A percentile compares a stretch with the other conserved stretches of the same genome.
These are phyloP conservation scores for Centrapalus pauciflorus DNA, from an alignment of 129 eudicot species.

Conservation along the genomic window DNA sequence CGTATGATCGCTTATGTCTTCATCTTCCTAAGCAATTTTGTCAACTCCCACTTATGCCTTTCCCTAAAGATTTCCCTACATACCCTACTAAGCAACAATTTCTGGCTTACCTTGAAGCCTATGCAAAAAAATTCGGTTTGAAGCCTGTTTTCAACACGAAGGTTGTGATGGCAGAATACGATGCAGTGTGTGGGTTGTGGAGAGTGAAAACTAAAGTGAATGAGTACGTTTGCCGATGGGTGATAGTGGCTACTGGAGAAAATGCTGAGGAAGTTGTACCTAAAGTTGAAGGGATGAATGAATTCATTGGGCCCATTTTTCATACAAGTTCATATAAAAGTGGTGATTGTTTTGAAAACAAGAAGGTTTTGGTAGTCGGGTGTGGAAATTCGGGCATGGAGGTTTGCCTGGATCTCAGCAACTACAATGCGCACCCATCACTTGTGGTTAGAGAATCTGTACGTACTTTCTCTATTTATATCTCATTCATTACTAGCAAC, in stretches of 20 bases:
- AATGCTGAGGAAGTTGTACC: slow-evolving; percentile 71
- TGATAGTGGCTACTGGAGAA: slow-evolving; percentile 68
- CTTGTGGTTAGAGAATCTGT: slow-evolving; percentile 67
- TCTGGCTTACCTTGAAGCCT: slow-evolving; percentile 49
- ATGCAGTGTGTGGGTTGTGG: slow-evolving; percentile 43
- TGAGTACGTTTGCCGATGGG: slow-evolving; percentile 54
- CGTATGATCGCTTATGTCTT: slow-evolving; percentile 58
- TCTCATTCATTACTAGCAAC: not conserved
- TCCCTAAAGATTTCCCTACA: slow-evolving; percentile 50
- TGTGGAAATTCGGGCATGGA: slow-evolving; percentile 89
- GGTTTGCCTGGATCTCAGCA: slow-evolving; percentile 65
- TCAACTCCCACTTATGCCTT: slow-evolving; percentile 57
- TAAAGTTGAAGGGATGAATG: slow-evolving; percentile 43
- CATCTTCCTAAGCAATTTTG: slow-evolving; percentile 71
- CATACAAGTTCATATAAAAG: slow-evolving; percentile 60
- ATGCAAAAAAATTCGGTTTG: slow-evolving; percentile 32
- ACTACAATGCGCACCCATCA: slow-evolving; percentile 60
- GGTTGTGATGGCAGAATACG: slow-evolving; percentile 54
- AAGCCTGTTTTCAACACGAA: slow-evolving; percentile 36
- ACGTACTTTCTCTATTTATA: slow-evolving; percentile 13
- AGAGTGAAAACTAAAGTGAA: slow-evolving; percentile 35
- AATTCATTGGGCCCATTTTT: slow-evolving; percentile 39
- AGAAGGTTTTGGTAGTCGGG: slow-evolving; percentile 67
- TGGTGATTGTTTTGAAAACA: slow-evolving; percentile 49
- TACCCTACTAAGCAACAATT: slow-evolving; percentile 72